Evolutionary conservation across 345 rosid species (phyloP), one percentile per base, ranked within the genome.

Genomic region (Gossypium turneri): DNA sequence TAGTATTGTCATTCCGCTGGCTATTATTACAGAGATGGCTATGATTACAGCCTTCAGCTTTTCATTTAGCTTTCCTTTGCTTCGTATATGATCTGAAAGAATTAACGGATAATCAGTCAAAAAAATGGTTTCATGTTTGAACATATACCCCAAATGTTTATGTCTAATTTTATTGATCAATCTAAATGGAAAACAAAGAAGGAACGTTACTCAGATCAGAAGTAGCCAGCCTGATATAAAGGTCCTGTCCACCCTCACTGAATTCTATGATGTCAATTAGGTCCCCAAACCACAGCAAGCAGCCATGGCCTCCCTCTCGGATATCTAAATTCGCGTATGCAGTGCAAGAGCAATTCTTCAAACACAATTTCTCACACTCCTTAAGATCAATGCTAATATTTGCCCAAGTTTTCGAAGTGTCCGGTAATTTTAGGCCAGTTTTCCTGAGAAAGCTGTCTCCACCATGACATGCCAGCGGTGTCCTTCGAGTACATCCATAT

Each of bases 361-460:
- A 45, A 27, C 86, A 80, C 34, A 22, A 6, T 41, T 41, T 38
- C 52, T 70, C 34, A 50, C 86, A 83, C n/a, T 78, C 78, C 22
- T 7, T 10, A 9, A 77, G 77, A 56, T 16, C 44, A 22, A 75
- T 67, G 67, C 73, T 63, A 50, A 53, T 57, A n/a, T 75, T 70
- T 41, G 24, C 55, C 79, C 68, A 47, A 41, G 44, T 34, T 10
- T 45, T 44, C 2, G 67, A 56, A 17, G 66, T 16, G 50, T 76
- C 85, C 6, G 84, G 84, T 56, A 78, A 17, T 73, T 83, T 81
- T 19, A 81, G 25, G 3, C 61, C 66, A 0, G 27, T 48, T 16
- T 73, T 38, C 22, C 73, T 77, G 78, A 79, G 15, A 59, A 88
- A 88, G 13, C 77, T 79, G 17, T 85, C 87, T 50, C 48, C 70